Base-by-base conservation (phyloP, 192 early-diverging fungal species). In the Podila horticola region DNA sequence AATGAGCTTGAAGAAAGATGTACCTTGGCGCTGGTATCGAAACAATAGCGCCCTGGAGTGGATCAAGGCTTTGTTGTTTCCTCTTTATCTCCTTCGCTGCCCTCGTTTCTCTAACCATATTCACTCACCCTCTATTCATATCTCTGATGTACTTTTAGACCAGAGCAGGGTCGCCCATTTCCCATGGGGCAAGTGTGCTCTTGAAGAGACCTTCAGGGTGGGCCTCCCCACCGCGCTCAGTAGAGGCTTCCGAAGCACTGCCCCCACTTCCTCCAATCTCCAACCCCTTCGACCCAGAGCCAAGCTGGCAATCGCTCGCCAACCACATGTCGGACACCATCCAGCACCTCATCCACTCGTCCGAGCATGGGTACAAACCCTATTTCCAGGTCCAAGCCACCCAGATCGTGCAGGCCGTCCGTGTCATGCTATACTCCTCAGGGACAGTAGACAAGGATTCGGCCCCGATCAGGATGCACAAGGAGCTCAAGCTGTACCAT, bases 391-490 rank as follows among this genome's bases (percentile, higher is more conserved):
- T 6, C 22, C 52, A 55, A 26, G 52, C 52, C 52, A 55, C 52
- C 2, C 52, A 55, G n/a, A 55, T 96, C 12, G 90, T 97, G 2
- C 83, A 90, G 19, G 88, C 92, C 36, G 91, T 97, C 66, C 90
- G 95, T 34, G 89, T 89, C 24, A 92, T 97, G 86, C 83, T 97
- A 38, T 89, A 91, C 28, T 84, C 92, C 17, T 95, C 93, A 5
- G 91, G 89, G 26, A 86, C 91, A 0, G 83, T 91, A 0, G 88
- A 87, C 22, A 89, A 87, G 50, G 91, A 95, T 33, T 85, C 89
- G 3, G 84, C 87, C 4, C 79, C 85, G 17, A 88, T 93, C 69
- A 84, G 87, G 66, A 82, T 82, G 34, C 87, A 95, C 76, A 79
- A 74, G 24, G 67, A 79, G 62, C 81, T 97, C 49, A 90, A 86